Evolutionary conservation across 192 early-diverging fungal genomes (phyloP).

Genomic region (Backusella westeae): DNA sequence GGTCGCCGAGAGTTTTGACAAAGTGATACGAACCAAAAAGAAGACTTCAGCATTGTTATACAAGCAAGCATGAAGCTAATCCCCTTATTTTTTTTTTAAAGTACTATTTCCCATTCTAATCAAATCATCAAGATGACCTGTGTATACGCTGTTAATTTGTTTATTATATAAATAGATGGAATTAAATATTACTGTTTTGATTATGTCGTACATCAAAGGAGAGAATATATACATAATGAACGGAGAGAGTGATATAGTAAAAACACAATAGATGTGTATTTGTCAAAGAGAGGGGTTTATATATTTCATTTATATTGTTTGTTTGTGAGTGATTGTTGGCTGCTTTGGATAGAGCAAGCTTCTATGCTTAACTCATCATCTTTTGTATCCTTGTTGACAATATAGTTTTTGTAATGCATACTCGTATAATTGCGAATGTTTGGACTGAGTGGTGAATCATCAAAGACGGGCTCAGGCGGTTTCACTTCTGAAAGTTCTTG

Average conservation of each 20-base stretch:
- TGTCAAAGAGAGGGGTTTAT: not conserved
- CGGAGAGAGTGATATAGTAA: not conserved
- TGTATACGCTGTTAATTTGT: not conserved
- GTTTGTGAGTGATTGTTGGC: not conserved
- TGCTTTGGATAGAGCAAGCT: not conserved
- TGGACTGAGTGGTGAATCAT: not conserved
- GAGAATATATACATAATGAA: not conserved
- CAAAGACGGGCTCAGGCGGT: not conserved
- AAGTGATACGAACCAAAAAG: not conserved
- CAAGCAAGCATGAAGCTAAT: not conserved
- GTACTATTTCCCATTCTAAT: not conserved
- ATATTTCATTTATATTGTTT: not conserved
- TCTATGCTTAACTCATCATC: not conserved
- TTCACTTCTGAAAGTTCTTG: not conserved
- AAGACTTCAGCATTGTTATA: not conserved
- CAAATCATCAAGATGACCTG: not conserved
- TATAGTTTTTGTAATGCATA: not conserved
- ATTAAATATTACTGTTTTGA: not conserved
- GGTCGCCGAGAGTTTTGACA: no score
- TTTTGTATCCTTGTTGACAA: not conserved
- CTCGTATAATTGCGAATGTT: not conserved
- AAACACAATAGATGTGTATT: not conserved
- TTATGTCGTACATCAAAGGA: not conserved
- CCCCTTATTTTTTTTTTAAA: not conserved
- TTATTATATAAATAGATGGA: not conserved